Evolutionary conservation across 176 grass and related monocot species (phyloP).

Genomic region (Alloteropsis semialata): DNA sequence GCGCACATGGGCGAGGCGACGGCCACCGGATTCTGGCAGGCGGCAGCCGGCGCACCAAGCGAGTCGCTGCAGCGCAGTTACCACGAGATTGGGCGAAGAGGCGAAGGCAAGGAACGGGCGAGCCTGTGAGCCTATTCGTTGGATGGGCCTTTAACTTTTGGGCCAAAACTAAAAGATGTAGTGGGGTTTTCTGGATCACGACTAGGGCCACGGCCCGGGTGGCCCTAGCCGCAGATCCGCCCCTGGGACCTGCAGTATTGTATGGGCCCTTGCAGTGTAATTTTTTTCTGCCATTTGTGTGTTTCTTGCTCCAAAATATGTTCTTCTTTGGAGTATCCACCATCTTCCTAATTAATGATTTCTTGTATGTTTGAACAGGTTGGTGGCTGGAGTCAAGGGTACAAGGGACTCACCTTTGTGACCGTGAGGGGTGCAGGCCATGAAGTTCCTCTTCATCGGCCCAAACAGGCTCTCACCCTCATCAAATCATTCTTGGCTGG

Average conservation of each 20-base stretch:
- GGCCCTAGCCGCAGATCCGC: too few relatives aligned
- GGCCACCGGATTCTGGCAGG: too few relatives aligned
- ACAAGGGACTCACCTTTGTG: slow-evolving; percentile 80
- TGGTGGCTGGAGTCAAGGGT: slow-evolving; percentile 92
- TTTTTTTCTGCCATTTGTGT: background rate
- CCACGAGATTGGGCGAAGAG: too few relatives aligned
- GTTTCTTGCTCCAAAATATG: background rate
- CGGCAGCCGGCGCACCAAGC: too few relatives aligned
- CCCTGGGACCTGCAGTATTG: background rate
- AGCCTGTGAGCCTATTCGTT: too few relatives aligned
- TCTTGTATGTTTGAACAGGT: slow-evolving; percentile 58
- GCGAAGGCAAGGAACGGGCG: too few relatives aligned
- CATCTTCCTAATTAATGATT: slow-evolving; percentile 12
- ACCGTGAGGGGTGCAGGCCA: slow-evolving; percentile 88
- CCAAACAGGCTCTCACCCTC: slow-evolving; percentile 80
- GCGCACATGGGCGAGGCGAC: too few relatives aligned
- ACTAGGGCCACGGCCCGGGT: too few relatives aligned
- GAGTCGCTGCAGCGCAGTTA: too few relatives aligned
- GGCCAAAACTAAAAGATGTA: too few relatives aligned
- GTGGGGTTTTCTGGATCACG: too few relatives aligned
- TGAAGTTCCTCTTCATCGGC: slow-evolving; percentile 86
- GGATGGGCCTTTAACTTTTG: too few relatives aligned
- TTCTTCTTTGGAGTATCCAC: background rate
- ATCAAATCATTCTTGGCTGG: slow-evolving; percentile 82
- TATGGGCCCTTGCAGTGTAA: background rate